Evolutionary conservation across 2,329 filamentous ascomycete genomes (phyloP).

Genomic region (Alternaria tenuissima): DNA sequence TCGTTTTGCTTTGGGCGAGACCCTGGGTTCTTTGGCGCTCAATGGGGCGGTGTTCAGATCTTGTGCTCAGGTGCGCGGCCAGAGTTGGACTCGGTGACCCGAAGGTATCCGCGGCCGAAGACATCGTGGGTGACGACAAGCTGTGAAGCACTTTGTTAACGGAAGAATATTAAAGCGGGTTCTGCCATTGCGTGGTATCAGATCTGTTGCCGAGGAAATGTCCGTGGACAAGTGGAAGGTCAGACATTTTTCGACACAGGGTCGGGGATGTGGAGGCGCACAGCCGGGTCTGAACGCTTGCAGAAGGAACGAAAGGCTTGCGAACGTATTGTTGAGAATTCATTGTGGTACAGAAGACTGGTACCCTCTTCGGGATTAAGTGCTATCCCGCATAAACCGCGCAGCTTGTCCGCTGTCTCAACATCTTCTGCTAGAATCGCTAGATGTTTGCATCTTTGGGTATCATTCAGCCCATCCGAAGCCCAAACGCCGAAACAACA

Average conservation of each 20-base stretch:
- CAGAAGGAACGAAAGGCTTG: conserved; percentile 4
- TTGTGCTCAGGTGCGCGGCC: conserved; percentile 14
- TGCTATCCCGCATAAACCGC: background rate
- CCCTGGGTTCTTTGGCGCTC: conserved; percentile 4
- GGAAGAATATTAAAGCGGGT: conserved; percentile 5
- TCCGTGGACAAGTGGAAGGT: conserved; percentile 6
- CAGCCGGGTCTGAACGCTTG: background rate
- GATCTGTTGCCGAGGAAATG: conserved; percentile 3
- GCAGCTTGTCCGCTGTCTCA: conserved; percentile 4
- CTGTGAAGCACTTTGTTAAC: background rate
- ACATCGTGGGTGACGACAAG: conserved; percentile 8
- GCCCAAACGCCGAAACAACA: background rate
- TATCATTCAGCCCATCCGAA: conserved; percentile 10
- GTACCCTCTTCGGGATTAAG: background rate
- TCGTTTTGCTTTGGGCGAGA: conserved; percentile 4
- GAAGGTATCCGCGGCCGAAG: conserved; percentile 29
- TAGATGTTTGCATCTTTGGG: background rate
- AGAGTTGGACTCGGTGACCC: background rate
- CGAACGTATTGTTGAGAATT: conserved; percentile 3
- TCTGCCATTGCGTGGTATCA: background rate
- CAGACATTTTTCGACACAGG: conserved; percentile 1
- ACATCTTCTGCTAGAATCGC: background rate
- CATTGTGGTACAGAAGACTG: background rate
- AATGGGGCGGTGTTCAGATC: conserved; percentile 6
- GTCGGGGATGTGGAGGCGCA: conserved; percentile 10